A percentile compares a stretch with the other conserved stretches of the same genome.
These are phyloP conservation scores for Monosporascus sp. DNA, from an alignment of 2,329 filamentous ascomycete genomes.

Conservation along the genomic window DNA sequence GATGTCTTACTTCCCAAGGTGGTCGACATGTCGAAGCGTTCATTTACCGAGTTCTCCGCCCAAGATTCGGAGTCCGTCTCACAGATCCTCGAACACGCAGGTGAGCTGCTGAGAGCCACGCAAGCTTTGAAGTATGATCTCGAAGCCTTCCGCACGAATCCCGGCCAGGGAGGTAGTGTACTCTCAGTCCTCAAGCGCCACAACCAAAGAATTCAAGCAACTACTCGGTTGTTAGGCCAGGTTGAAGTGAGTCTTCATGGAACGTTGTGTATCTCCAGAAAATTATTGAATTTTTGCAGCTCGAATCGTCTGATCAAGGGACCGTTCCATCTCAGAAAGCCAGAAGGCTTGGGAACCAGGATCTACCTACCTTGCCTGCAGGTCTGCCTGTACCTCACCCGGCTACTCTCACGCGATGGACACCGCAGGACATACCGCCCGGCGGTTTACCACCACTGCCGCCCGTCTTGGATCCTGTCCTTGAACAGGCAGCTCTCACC, in stretches of 20 bases:
- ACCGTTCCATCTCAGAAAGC: slow-evolving; percentile 13
- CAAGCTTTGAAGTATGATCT: slow-evolving; percentile 29
- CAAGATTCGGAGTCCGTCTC: slow-evolving; percentile 22
- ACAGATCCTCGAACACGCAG: slow-evolving; percentile 28
- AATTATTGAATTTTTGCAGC: slow-evolving; percentile 7
- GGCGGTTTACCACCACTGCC: slow-evolving; percentile 53
- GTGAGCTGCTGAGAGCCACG: slow-evolving; percentile 34
- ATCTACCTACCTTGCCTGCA: slow-evolving; percentile 1
- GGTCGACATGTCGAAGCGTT: slow-evolving; percentile 34
- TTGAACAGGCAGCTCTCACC: slow-evolving; percentile 62
- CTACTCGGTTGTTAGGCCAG: slow-evolving; percentile 12
- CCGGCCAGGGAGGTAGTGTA: slow-evolving; percentile 9
- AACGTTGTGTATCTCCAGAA: not conserved
- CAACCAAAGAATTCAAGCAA: slow-evolving; percentile 17
- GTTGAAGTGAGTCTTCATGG: slow-evolving; percentile 13
- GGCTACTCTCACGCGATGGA: slow-evolving; percentile 41
- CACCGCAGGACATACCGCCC: slow-evolving; percentile 40
- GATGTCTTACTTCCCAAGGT: not conserved
- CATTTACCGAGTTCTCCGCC: slow-evolving; percentile 19
- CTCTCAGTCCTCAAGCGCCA: slow-evolving; percentile 15
- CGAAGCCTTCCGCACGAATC: slow-evolving; percentile 15
- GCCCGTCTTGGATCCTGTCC: slow-evolving; percentile 48
- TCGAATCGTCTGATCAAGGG: not conserved
- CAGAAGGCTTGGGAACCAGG: slow-evolving; percentile 14
- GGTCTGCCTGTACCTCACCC: slow-evolving; percentile 16